Conservation (phyloP, 2,329 filamentous ascomycete species). For the Colletotrichum chrysophilum region DNA sequence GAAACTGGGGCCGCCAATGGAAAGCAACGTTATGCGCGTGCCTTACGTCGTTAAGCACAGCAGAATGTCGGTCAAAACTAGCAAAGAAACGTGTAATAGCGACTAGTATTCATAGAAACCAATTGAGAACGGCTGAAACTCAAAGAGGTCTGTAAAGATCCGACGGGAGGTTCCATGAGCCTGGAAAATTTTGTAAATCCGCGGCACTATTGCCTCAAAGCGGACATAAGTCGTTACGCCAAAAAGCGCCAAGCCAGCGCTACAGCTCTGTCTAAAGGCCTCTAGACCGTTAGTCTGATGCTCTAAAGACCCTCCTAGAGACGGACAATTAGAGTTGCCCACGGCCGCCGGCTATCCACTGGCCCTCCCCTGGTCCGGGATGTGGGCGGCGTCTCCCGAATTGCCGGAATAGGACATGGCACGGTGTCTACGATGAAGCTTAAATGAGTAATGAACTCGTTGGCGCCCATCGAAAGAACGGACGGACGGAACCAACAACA, state of each 20-base stretch:
- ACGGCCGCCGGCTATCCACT: neutral
- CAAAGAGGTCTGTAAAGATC: neutral
- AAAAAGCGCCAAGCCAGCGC: neutral
- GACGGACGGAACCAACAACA: neutral
- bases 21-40: neutral
- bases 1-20: neutral
- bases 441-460: neutral
- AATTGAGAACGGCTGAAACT: neutral
- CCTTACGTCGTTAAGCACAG: neutral
- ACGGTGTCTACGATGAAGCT: neutral
- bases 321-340: neutral
- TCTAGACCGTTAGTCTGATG: neutral
- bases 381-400: neutral
- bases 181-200: neutral
- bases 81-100: neutral
- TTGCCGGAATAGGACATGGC: neutral
- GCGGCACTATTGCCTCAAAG: neutral
- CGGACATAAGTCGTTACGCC: neutral
- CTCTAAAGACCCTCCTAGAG: neutral
- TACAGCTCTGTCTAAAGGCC: neutral
- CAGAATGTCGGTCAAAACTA: neutral
- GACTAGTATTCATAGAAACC: neutral
- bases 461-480: neutral
- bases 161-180: neutral
- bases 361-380: neutral